These are phyloP conservation scores for Cordia subcordata DNA, from an alignment of 257 asterid species.

Conservation along the genomic window DNA sequence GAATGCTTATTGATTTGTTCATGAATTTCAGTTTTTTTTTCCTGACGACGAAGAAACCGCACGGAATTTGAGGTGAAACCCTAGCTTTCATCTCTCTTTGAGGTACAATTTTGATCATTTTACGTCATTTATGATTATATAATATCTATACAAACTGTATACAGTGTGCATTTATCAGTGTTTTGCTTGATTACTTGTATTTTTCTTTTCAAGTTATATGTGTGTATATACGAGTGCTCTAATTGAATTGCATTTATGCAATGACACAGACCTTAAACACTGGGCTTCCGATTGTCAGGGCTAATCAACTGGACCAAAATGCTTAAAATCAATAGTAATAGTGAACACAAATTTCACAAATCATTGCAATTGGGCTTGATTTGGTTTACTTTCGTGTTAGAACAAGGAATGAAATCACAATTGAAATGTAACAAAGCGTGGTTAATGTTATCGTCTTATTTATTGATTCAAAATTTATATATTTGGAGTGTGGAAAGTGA, in stretches of 20 bases:
- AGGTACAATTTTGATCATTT: background rate
- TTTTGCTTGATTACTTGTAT: background rate
- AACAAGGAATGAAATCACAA: background rate
- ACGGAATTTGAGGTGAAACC: background rate
- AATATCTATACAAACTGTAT: background rate
- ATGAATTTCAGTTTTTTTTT: background rate
- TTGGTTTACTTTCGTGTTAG: background rate
- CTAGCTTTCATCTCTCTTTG: constrained; percentile 10
- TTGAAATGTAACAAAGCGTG: too few relatives aligned
- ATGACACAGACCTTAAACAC: too few relatives aligned
- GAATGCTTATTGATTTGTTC: too few relatives aligned
- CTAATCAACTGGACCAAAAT: too few relatives aligned
- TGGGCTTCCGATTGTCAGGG: too few relatives aligned
- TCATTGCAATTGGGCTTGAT: background rate
- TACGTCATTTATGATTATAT: background rate
- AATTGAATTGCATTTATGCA: background rate
- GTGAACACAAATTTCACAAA: too few relatives aligned
- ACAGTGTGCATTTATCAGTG: background rate
- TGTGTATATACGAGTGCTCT: background rate
- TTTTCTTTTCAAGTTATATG: background rate
- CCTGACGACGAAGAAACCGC: background rate
- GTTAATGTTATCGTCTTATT: too few relatives aligned
- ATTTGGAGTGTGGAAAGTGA: too few relatives aligned
- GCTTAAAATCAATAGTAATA: too few relatives aligned
- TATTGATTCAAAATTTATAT: too few relatives aligned